A percentile compares a stretch with the other conserved stretches of the same genome.
These are phyloP conservation scores for Podaxis rugospora DNA, from an alignment of 768 basidiomycete genomes.

Conservation along the genomic window DNA sequence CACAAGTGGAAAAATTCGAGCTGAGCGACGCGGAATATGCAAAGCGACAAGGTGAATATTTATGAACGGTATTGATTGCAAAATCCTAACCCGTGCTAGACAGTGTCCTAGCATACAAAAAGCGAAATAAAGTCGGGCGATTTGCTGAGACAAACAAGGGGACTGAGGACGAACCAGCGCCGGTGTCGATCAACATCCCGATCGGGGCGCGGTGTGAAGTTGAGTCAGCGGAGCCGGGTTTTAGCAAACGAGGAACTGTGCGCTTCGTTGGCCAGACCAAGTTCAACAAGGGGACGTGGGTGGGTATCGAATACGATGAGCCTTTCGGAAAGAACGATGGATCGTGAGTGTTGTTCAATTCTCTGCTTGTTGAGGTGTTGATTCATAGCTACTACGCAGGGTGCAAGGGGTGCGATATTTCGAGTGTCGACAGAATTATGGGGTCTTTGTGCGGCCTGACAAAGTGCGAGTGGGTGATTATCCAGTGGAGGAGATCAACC, in stretches of 20 bases:
- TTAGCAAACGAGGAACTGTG: slow-evolving; percentile 79
- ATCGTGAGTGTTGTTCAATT: slow-evolving; percentile 52
- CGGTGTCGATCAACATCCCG: slow-evolving; percentile 42
- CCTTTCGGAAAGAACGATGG: slow-evolving; percentile 96
- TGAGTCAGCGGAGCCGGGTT: slow-evolving; percentile 59
- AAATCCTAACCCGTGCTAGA: slow-evolving; percentile 41
- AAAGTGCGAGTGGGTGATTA: slow-evolving; percentile 82
- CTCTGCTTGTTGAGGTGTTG: slow-evolving; percentile 5
- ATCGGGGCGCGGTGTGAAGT: slow-evolving; percentile 83
- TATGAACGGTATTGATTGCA: not conserved
- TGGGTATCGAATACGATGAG: slow-evolving; percentile 94
- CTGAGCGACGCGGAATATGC: slow-evolving; percentile 80
- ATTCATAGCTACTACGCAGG: slow-evolving; percentile 32
- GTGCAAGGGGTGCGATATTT: slow-evolving; percentile 88
- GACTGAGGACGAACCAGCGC: slow-evolving; percentile 18
- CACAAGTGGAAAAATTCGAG: slow-evolving; percentile 91
- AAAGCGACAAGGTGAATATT: slow-evolving; percentile 59
- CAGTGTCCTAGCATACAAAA: slow-evolving; percentile 86
- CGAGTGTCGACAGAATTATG: slow-evolving; percentile 68
- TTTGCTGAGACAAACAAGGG: slow-evolving; percentile 59
- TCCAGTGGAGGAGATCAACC: slow-evolving; percentile 74
- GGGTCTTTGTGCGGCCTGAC: slow-evolving; percentile 84
- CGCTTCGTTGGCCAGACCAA: slow-evolving; percentile 79
- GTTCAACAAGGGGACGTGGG: slow-evolving; percentile 77
- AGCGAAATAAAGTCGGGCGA: slow-evolving; percentile 81